These are phyloP conservation scores for Allium cepa DNA, from an alignment of 106 monocot species.

Conservation along the genomic window DNA sequence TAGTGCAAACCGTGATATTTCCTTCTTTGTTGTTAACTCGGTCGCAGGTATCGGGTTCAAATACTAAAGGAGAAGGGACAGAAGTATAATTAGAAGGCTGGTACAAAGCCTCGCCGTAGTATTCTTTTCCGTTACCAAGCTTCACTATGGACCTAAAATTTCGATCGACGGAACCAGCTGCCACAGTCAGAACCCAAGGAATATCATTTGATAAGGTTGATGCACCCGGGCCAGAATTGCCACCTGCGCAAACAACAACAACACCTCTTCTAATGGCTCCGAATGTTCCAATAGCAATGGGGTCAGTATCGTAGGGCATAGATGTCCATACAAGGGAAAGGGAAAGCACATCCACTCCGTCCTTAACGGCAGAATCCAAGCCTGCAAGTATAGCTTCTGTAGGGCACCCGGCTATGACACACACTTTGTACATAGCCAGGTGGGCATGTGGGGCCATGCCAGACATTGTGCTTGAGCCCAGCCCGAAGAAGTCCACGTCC, in stretches of 20 bases:
- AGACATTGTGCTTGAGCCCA: constrained; percentile 9
- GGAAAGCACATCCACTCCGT: constrained; percentile 15
- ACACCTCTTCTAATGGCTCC: constrained; percentile 25
- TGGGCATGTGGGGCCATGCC: constrained; percentile 27
- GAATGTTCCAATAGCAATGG: constrained; percentile 9
- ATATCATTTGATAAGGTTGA: constrained; percentile 14
- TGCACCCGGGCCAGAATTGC: constrained; percentile 29
- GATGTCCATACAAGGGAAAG: constrained; percentile 10
- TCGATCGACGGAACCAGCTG: constrained; percentile 31
- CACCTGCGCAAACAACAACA: constrained; percentile 26
- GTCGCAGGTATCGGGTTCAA: not conserved
- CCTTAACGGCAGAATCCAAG: constrained; percentile 11
- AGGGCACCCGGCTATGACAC: not conserved
- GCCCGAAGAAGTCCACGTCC: constrained; percentile 9
- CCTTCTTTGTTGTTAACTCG: not conserved
- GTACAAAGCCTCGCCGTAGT: constrained; percentile 25
- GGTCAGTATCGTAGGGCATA: not conserved
- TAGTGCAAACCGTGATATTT: not conserved
- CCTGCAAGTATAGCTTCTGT: not conserved
- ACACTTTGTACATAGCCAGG: constrained; percentile 27
- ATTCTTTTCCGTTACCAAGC: constrained; percentile 13
- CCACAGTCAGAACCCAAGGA: constrained; percentile 62
- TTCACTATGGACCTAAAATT: constrained; percentile 11
- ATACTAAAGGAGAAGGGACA: not conserved
- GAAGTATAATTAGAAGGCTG: constrained; percentile 11